Evolutionary conservation across 1,284 basidiomycete species (phyloP), one percentile per base, ranked within the genome.

Genomic region (Tylopilus sp.): DNA sequence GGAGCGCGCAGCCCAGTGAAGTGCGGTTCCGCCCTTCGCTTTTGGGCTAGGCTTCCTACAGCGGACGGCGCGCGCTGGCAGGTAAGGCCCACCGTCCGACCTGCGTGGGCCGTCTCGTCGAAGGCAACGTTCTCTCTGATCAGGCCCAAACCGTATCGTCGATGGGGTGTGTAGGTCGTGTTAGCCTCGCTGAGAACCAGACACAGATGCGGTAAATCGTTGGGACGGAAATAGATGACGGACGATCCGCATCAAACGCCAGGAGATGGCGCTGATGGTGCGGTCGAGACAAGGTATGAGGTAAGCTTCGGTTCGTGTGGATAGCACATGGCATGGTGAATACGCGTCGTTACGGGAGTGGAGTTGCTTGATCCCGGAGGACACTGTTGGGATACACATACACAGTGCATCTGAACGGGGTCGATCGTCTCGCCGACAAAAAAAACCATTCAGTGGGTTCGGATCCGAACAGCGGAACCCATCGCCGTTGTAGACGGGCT

Each of bases 401-500:
- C 26, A 26, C 26, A 7, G 15, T 34, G 33, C 33, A 34, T 17
- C 33, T 34, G 33, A 34, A 17, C n/a, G 14, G 33, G 1, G 7
- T n/a, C 7, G 33, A 34, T n/a, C 6, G 33, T 34, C n/a, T 34
- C 33, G 33, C 17, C 33, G 7, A n/a, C 33, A n/a, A 34, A 3
- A 15, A n/a, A 34, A 3, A 15, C 33, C 33, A 34, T 34, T 8
- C 7, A 5, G 5, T 8, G 7, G 2, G 33, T 17, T 15, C 33
- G 8, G 33, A n/a, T 34, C 33, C 33, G 33, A 34, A 34, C 33
- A 17, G 33, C 17, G 33, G 33, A 34, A 34, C 14, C 33, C 33
- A n/a, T n/a, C 15, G 33, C 15, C 14, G 3, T 34, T 3, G n/a
- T 17, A 17, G 3, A 34, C 17, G 0, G 80, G 81, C 21, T 82